Base-by-base conservation (phyloP, 768 basidiomycete genomes). In the Pluteus cervinus region DNA sequence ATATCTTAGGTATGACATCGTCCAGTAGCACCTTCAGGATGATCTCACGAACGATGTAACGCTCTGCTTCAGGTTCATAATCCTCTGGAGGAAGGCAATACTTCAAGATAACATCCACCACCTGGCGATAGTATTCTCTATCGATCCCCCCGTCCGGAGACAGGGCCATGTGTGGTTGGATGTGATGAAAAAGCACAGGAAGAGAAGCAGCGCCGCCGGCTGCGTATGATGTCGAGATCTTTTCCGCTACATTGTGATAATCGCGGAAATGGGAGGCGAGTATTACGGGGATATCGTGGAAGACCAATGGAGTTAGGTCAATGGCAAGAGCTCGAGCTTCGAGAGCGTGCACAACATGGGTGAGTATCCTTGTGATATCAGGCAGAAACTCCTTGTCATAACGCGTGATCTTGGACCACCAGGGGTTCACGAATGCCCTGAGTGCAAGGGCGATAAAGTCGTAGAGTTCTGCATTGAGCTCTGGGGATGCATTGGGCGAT, bases 131-230 rank as follows among this genome's bases (percentile, higher is more conserved):
- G 53, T 93, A 94, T 44, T 82, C 79, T 15, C 75, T 68, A 51
- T 91, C 76, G 25, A 86, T 60, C 15, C 50, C 48, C n/a, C 81
- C 85, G 30, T 86, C 77, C 3, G 76, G 32, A 1, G 71, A 66
- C 31, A 93, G 48, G 6, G 88, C 91, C 58, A 89, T 81, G 56
- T 93, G 91, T 9, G 88, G 82, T 46, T 94, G 89, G 4, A 84
- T 64, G 36, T 75, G 74, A 55, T 90, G 84, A 54, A 92, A 93
- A 40, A 91, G 69, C 46, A 71, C 66, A 1, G 78, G 68, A 2
- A 84, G 63, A 15, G 77, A 66, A 2, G 75, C 64, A 1, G 80
- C 75, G 14, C 78, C 81, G 1, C 81, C 82, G 1, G 65, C 53
- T 1, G 85, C 84, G 44, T 89, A 90, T 0, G 84, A 80, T 0